These are phyloP conservation scores for Plasmopara muralis DNA, from an alignment of 352 stramenopile genomes.

Conservation along the genomic window DNA sequence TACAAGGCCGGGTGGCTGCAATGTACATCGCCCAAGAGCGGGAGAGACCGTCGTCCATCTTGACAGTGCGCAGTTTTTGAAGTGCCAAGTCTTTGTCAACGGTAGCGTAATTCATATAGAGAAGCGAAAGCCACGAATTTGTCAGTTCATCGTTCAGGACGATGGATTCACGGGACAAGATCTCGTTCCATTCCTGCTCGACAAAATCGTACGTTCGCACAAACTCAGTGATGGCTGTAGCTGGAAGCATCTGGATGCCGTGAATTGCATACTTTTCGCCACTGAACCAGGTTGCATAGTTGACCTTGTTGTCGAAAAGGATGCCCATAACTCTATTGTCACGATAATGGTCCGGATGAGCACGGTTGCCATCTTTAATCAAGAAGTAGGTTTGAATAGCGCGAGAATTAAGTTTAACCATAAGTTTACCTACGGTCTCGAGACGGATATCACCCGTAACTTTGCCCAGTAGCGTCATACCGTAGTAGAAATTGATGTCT, in stretches of 20 bases:
- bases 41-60: conserved; percentile 68
- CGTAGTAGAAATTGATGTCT: conserved; percentile 46
- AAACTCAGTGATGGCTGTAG: conserved; percentile 50
- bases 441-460: conserved; percentile 24
- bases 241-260: conserved; percentile 73
- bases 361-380: conserved; percentile 34
- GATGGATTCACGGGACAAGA: conserved; percentile 34
- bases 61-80: conserved; percentile 45
- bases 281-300: conserved; percentile 71
- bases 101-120: conserved; percentile 74
- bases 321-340: conserved; percentile 67
- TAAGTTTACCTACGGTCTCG: conserved; percentile 36
- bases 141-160: conserved; percentile 29
- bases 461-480: conserved; percentile 32
- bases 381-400: conserved; percentile 47
- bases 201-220: conserved; percentile 50
- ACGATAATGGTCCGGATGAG: conserved; percentile 32
- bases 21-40: conserved; percentile 78
- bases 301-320: conserved; percentile 70
- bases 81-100: conserved; percentile 46
- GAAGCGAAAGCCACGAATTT: conserved; percentile 73
- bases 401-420: conserved; percentile 42
- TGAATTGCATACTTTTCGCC: conserved; percentile 67
- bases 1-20: conserved; percentile 36
- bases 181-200: conserved; percentile 40